Percentiles rank a stretch among this genome's conserved stretches.
phyloP scores from a whole-genome alignment of 169 alveolate species.

The Babesia ovata region DNA sequence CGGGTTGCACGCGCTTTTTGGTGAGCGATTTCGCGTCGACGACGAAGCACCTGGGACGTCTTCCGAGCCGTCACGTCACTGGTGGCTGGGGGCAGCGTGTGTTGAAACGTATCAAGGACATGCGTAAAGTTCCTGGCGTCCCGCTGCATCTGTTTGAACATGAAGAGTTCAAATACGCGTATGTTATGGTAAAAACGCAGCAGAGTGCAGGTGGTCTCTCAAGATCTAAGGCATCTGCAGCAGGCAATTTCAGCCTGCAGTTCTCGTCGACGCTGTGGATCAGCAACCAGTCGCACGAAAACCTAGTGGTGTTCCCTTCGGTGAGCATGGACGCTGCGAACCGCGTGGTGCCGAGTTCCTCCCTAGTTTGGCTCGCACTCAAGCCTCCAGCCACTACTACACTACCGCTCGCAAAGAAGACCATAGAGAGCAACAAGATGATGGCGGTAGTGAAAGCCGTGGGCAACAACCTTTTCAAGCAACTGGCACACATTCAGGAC shows the following conservation, averaged over 20 bases:
- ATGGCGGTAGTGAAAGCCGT: slow-evolving; percentile 21
- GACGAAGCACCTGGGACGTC: not conserved
- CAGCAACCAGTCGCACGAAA: slow-evolving; percentile 53
- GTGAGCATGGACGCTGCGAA: slow-evolving; percentile 15
- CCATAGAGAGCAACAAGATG: slow-evolving; percentile 26
- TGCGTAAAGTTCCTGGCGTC: not conserved
- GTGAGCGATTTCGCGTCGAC: not conserved
- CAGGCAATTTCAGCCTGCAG: slow-evolving; percentile 43
- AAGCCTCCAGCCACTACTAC: slow-evolving; percentile 21
- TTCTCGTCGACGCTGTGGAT: slow-evolving; percentile 58
- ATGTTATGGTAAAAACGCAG: slow-evolving; percentile 53
- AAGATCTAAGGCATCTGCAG: slow-evolving; percentile 7
- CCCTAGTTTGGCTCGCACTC: slow-evolving; percentile 20
- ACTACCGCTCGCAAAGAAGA: slow-evolving; percentile 28
- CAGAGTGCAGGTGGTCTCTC: slow-evolving; percentile 14
- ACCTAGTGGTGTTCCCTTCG: slow-evolving; percentile 63
- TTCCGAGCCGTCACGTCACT: not conserved
- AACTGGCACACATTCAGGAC: slow-evolving; percentile 36
- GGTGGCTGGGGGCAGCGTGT: not conserved
- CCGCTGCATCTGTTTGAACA: slow-evolving; percentile 9
- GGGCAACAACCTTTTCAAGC: slow-evolving; percentile 47
- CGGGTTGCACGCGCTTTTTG: not conserved
- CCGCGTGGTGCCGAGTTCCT: slow-evolving; percentile 25
- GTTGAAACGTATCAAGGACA: not conserved
- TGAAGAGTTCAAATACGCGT: slow-evolving; percentile 33